Evolutionary conservation across 208 protist species (phyloP).

Genomic region (Leishmania turanica): DNA sequence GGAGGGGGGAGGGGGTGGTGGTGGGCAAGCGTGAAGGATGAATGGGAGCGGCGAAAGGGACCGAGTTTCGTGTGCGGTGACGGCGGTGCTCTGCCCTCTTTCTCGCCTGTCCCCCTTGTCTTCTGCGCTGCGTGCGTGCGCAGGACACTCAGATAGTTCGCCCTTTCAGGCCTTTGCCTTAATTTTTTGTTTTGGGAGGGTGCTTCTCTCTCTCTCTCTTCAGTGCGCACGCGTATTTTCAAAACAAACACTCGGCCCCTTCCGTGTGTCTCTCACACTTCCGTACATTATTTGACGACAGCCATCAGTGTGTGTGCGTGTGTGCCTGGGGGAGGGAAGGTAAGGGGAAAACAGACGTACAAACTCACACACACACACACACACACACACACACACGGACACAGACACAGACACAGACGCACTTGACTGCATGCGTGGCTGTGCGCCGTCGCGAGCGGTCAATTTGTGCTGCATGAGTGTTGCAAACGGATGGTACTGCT

Average conservation of each 20-base stretch:
- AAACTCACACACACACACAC: too few species aligned
- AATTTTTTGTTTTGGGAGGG: neutral
- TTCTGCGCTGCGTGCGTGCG: neutral
- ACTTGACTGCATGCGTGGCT: neutral
- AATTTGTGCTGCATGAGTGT: neutral
- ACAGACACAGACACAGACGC: neutral
- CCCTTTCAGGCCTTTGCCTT: neutral
- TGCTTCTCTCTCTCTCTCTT: neutral
- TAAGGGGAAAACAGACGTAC: neutral
- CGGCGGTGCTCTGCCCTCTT: neutral
- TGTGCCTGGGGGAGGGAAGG: neutral
- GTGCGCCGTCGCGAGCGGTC: neutral
- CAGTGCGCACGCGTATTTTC: neutral
- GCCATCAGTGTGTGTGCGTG: neutral
- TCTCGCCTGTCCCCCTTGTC: neutral
- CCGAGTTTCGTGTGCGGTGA: neutral
- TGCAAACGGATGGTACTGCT: neutral
- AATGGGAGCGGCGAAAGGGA: neutral
- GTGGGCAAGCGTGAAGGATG: neutral
- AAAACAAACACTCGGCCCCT: neutral
- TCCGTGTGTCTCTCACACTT: slow-evolving; percentile 6
- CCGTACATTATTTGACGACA: neutral
- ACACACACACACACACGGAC: neutral
- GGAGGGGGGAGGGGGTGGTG: neutral
- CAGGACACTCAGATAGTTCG: neutral